A percentile compares a stretch with the other conserved stretches of the same genome.
Conservation (phyloP, 768 basidiomycete genomes). For the Podaxis pistillaris region DNA sequence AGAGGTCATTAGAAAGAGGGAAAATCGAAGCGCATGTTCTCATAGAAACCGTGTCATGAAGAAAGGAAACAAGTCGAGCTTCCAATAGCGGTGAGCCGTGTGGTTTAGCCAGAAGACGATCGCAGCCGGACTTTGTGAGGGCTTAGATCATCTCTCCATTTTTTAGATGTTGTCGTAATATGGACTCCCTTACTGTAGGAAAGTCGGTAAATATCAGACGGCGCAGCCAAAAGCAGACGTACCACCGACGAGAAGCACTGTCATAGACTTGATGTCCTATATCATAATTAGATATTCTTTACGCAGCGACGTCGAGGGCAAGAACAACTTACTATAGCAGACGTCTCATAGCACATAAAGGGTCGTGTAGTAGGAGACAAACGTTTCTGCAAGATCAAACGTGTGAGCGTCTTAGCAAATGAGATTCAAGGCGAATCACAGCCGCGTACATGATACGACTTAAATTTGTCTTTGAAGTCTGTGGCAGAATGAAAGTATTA, state of each 20-base stretch:
- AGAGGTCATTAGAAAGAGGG: not conserved
- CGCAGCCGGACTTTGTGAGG: not conserved
- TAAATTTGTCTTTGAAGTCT: constrained; percentile 76
- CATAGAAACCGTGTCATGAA: not conserved
- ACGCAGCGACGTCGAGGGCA: not conserved
- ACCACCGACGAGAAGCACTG: constrained; percentile 33
- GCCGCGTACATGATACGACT: constrained; percentile 53
- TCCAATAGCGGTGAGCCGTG: not conserved
- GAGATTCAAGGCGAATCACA: not conserved
- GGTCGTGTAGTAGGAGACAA: constrained; percentile 55
- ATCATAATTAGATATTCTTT: not conserved
- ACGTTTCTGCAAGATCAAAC: constrained; percentile 39
- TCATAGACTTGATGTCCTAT: constrained; percentile 43
- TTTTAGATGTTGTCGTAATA: constrained; percentile 38
- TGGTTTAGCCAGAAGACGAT: not conserved
- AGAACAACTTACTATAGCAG: constrained; percentile 55
- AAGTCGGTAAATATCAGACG: not conserved
- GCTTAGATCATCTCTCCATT: constrained; percentile 29
- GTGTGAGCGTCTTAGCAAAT: not conserved
- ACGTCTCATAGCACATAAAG: constrained; percentile 70
- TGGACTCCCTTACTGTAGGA: constrained; percentile 35
- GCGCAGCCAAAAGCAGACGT: not conserved
- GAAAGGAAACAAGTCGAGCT: not conserved
- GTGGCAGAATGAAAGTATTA: constrained; percentile 7
- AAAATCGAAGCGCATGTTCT: not conserved